Evolutionary conservation across 192 early-diverging fungal genomes (phyloP), one percentile per base, ranked within the genome.

Genomic region (Kappamyces sp.): DNA sequence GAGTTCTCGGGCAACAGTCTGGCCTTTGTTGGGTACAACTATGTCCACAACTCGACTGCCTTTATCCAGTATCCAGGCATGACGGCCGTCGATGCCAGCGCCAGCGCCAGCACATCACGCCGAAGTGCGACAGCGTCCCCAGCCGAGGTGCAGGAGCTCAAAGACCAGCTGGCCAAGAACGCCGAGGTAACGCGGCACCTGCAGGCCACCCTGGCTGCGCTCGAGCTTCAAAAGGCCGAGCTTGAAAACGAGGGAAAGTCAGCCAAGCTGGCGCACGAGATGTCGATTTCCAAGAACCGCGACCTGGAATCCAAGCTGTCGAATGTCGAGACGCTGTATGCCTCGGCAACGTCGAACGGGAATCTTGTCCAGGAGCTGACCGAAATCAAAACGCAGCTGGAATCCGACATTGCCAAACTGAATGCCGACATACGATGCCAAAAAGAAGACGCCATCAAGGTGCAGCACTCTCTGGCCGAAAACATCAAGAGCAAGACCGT

Each of bases 11-110:
- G 88, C 42, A 78, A 87, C 65, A 84, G 87, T 57, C 74, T 91
- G 22, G 87, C 89, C 4, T 95, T 93, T 61, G 81, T 95, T 37
- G 92, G 92, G 5, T 95, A 90, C 60, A 89, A 88, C 1, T 90
- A 86, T 52, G 31, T 75, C 6, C 74, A 75, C 37, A 63, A 74
- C 40, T 59, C 71, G 0, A 64, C 48, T 11, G 60, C 73, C 3
- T 8, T 47, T 2, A 47, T 73, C 4, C 12, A 36, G 3, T 79
- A 65, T 61, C 60, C 54, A 3, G 52, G 55, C 47, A 9, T 47
- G 9, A 63, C 36, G 36, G 49, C 30, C 11, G 34, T 1, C 12
- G 9, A 14, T 22, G 22, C 22, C 22, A 58, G 55, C 45, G 55
- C 9, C 9, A 52, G 30, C 11, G 55, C 8, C 8, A 15, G n/a